phyloP scores from a whole-genome alignment of 306 rosid species.

The Biancaea sappan region DNA sequence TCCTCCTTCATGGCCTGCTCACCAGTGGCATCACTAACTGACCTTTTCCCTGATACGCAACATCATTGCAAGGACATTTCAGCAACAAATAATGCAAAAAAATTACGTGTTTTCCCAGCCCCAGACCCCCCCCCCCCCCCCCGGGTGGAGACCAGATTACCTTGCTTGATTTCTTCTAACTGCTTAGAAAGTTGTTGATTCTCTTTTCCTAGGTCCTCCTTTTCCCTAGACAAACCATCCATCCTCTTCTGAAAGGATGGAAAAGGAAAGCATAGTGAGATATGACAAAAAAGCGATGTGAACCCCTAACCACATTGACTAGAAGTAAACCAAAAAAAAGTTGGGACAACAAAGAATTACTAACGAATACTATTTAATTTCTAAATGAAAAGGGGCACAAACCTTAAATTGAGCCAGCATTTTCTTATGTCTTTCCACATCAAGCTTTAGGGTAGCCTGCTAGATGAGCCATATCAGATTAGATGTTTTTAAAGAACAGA shows the following conservation, averaged over 20 bases:
- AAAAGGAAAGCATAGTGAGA: neutral
- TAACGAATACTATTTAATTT: neutral
- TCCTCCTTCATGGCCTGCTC: slow-evolving; percentile 92
- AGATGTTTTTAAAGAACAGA: slow-evolving; percentile 1
- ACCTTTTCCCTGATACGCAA: slow-evolving; percentile 52
- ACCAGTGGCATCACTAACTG: slow-evolving; percentile 60
- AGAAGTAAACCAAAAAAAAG: neutral
- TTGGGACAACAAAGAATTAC: neutral
- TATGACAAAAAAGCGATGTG: neutral
- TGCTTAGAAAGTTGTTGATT: slow-evolving; percentile 76
- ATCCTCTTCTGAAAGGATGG: slow-evolving; percentile 54
- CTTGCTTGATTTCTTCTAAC: slow-evolving; percentile 87
- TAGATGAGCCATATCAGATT: slow-evolving; percentile 21
- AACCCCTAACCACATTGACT: neutral
- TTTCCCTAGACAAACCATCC: slow-evolving; percentile 62
- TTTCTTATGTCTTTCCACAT: slow-evolving; percentile 68
- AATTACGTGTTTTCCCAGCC: too few species aligned
- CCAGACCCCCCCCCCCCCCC: too few species aligned
- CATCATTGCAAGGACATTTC: slow-evolving; percentile 10
- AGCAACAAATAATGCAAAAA: neutral
- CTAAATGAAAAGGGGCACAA: neutral
- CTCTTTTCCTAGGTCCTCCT: slow-evolving; percentile 70
- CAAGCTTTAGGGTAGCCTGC: slow-evolving; percentile 73
- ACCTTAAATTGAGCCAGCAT: slow-evolving; percentile 61
- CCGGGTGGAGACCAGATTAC: slow-evolving; percentile 29